A percentile compares a stretch with the other conserved stretches of the same genome.
These are phyloP conservation scores for Ceratocystis ficicola DNA, from an alignment of 2,329 filamentous ascomycete species.

Conservation along the genomic window DNA sequence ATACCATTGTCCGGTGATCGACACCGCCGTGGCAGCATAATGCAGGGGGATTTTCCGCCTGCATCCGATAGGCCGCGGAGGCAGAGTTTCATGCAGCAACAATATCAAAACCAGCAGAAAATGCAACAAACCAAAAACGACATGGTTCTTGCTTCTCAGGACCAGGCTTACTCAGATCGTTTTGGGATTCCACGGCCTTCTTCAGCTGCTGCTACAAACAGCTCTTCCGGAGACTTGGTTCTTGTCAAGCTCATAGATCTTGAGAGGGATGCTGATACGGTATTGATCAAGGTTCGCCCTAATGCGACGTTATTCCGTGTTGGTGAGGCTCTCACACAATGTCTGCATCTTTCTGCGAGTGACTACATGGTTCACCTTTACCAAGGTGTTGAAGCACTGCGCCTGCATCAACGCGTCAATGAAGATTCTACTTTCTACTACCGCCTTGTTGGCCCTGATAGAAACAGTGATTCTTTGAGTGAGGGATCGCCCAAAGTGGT, in stretches of 20 bases:
- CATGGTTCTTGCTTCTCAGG: neutral
- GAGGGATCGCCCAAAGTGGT: neutral
- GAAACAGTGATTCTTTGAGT: neutral
- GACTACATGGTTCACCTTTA: constrained; percentile 17
- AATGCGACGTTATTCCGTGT: constrained; percentile 9
- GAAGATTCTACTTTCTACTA: constrained; percentile 18
- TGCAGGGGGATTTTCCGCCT: constrained; percentile 4
- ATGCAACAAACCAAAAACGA: constrained; percentile 12
- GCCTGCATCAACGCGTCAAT: constrained; percentile 14
- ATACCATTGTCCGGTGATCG: neutral
- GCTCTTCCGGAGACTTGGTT: constrained; percentile 18
- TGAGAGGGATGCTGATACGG: constrained; percentile 12
- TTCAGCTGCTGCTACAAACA: constrained; percentile 20
- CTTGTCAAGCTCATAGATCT: constrained; percentile 15
- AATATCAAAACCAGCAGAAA: constrained; percentile 13
- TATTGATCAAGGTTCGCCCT: constrained; percentile 10
- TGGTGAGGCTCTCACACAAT: constrained; percentile 10
- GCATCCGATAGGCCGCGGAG: neutral
- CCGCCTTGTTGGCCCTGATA: constrained; percentile 12
- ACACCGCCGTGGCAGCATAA: constrained; percentile 6
- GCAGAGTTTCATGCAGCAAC: constrained; percentile 13
- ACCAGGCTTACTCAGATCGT: neutral
- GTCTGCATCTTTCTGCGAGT: constrained; percentile 10
- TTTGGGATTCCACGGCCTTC: constrained; percentile 13
- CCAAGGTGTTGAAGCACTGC: constrained; percentile 8